These are phyloP conservation scores for Clavispora carvajalis DNA, from an alignment of 805 yeast genomes.

Conservation along the genomic window DNA sequence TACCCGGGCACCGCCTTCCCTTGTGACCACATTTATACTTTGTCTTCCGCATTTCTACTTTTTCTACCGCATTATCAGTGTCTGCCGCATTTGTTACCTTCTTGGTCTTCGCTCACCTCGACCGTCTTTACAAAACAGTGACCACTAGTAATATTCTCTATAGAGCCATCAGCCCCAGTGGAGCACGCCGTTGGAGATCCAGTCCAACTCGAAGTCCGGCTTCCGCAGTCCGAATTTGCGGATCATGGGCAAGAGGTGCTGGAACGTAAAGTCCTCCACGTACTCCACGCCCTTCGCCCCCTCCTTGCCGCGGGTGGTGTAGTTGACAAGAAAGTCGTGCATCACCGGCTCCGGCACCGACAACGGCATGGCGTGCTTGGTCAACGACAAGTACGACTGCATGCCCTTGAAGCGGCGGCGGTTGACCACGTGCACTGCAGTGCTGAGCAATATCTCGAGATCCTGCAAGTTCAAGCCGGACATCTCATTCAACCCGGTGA, in stretches of 20 bases:
- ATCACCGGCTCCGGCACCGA: constrained; percentile 30
- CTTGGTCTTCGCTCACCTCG: too few relatives aligned
- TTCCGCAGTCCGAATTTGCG: constrained; percentile 24
- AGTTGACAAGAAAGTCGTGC: constrained; percentile 32
- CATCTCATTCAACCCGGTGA: constrained; percentile 32
- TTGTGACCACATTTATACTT: too few relatives aligned
- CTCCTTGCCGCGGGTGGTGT: constrained; percentile 11
- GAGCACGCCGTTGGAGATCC: constrained; percentile 30
- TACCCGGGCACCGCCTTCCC: too few relatives aligned
- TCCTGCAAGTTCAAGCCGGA: constrained; percentile 40
- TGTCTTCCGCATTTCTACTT: too few relatives aligned
- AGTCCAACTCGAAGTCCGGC: constrained; percentile 30
- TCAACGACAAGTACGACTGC: constrained; percentile 22
- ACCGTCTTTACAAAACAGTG: too few relatives aligned
- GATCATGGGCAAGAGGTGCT: constrained; percentile 29
- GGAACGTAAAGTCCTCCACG: constrained; percentile 16
- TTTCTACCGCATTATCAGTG: too few relatives aligned
- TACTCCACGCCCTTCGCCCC: constrained; percentile 16
- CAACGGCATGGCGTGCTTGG: constrained; percentile 29
- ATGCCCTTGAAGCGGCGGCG: constrained; percentile 8
- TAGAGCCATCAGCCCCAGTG: constrained; percentile 6
- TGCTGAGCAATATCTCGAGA: constrained; percentile 27
- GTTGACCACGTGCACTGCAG: constrained; percentile 26
- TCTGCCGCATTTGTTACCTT: too few relatives aligned
- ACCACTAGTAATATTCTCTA: too few relatives aligned